These are phyloP conservation scores for Cryptococcus floricola DNA, from an alignment of 1,284 basidiomycete genomes.

Conservation along the genomic window DNA sequence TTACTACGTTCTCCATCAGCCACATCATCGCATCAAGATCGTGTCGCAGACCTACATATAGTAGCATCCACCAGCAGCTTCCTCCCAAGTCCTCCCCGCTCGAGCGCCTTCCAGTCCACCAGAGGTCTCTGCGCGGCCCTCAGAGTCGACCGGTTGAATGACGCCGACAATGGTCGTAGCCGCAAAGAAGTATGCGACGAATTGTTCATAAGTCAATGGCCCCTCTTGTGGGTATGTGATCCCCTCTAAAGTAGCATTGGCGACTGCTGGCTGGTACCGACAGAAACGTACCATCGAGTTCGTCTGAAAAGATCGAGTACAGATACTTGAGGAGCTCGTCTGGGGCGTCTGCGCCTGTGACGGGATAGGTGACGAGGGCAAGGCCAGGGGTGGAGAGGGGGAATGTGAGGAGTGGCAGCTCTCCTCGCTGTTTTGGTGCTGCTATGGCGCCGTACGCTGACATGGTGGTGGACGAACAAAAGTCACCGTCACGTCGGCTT, in stretches of 20 bases:
- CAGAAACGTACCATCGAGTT: conserved; percentile 56
- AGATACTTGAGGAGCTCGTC: conserved; percentile 61
- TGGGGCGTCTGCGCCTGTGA: conserved; percentile 56
- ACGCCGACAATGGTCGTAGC: conserved; percentile 72
- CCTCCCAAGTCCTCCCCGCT: conserved; percentile 58
- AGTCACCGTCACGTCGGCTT: no score
- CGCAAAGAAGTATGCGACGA: conserved; percentile 66
- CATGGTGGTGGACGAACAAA: background rate
- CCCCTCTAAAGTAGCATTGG: conserved; percentile 50
- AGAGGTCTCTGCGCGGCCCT: conserved; percentile 13
- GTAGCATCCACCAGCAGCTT: conserved; percentile 73
- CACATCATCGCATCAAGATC: background rate
- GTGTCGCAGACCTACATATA: conserved; percentile 57
- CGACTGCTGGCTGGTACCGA: background rate
- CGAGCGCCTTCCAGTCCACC: conserved; percentile 29
- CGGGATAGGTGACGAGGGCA: conserved; percentile 59
- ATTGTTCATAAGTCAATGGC: conserved; percentile 57
- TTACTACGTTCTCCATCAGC: conserved; percentile 57
- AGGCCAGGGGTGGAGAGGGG: conserved; percentile 28
- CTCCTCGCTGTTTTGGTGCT: conserved; percentile 25
- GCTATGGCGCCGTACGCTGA: conserved; percentile 54
- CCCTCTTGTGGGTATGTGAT: conserved; percentile 78
- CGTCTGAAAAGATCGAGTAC: conserved; percentile 60
- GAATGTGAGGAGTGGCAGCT: conserved; percentile 47
- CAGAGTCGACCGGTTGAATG: conserved; percentile 33